Evolutionary conservation across 2,329 filamentous ascomycete species (phyloP), one percentile per base, ranked within the genome.

Genomic region (Colletotrichum liaoningense): DNA sequence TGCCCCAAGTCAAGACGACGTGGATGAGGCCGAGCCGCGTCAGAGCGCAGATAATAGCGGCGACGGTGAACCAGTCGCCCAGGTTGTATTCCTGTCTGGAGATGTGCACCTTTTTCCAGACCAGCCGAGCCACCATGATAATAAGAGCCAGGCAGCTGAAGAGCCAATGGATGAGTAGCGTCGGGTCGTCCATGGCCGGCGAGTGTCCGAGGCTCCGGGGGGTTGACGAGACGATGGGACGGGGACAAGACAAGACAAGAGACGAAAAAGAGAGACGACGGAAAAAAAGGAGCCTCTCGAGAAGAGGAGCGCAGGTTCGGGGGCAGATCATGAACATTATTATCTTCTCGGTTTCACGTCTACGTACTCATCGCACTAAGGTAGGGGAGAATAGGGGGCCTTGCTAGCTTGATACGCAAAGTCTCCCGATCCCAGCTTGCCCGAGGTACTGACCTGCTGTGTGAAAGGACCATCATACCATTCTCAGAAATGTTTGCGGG

Each of bases 1-100:
- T 83, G 42, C 81, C 81, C 81, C 81, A 83, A 42, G 79, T 77
- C 54, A 83, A 69, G 58, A 82, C 80, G 22, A 83, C 79, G 63
- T 82, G 79, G 33, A 82, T 79, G 19, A 83, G 65, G 5, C 75
- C 78, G 5, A 79, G 63, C 7, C 78, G 72, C 1, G 74, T 72
- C 52, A 79, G 28, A 9, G 72, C 77, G 58, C 77, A 81, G 54
- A 85, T 30, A 69, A 83, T 84, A 9, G 82, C 81, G 67, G 84
- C 85, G 83, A 87, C 84, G 35, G 75, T 78, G 65, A 78, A 63
- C 60, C 72, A 79, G 63, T 80, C 79, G 52, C 74, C 76, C 12
- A 64, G n/a, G 26, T 74, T 72, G 52, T 73, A 77, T 3, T 73
- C 33, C 49, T 79, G 78, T 19, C 63, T 74, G 26, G 69, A 62